A percentile compares a stretch with the other conserved stretches of the same genome.
These are phyloP conservation scores for Entomortierella lignicola DNA, from an alignment of 192 early-diverging fungal genomes.

Conservation along the genomic window DNA sequence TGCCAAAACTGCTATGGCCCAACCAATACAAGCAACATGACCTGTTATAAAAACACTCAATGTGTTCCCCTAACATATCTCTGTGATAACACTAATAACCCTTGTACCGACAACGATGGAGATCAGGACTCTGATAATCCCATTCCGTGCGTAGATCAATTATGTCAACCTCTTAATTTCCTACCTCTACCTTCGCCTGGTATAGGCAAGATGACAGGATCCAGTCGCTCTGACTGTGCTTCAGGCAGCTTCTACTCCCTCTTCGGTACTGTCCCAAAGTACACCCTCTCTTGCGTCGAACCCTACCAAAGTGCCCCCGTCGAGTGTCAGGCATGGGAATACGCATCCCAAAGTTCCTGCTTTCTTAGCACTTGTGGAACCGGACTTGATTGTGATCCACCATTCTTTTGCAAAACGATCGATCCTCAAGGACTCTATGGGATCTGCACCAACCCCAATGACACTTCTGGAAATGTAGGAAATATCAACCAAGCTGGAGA, in stretches of 20 bases:
- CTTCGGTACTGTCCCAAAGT: slow-evolving; percentile 13
- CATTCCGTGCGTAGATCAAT: slow-evolving; percentile 22
- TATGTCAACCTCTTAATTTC: slow-evolving; percentile 13
- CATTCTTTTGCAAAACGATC: slow-evolving; percentile 8
- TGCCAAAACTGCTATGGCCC: slow-evolving; percentile 20
- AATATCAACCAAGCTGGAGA: neutral
- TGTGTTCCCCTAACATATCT: slow-evolving; percentile 24
- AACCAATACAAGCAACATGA: slow-evolving; percentile 14
- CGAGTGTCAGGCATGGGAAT: slow-evolving; percentile 31
- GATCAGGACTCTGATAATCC: slow-evolving; percentile 12
- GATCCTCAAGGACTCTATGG: neutral
- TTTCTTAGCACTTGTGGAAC: slow-evolving; percentile 30
- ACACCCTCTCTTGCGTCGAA: slow-evolving; percentile 23
- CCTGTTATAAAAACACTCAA: slow-evolving; percentile 38
- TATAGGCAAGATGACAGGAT: neutral
- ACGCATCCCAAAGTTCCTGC: slow-evolving; percentile 19
- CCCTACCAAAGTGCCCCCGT: neutral
- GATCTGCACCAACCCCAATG: slow-evolving; percentile 24
- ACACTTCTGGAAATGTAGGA: neutral
- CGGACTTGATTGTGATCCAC: slow-evolving; percentile 4
- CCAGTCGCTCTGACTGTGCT: slow-evolving; percentile 2
- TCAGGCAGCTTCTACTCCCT: slow-evolving; percentile 22
- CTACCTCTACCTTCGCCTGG: slow-evolving; percentile 12
- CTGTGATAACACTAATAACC: slow-evolving; percentile 10
- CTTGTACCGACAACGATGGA: neutral